Evolutionary conservation across 139 green algal genomes (phyloP), one percentile per base, ranked within the genome.

Genomic region (Chlamydomonas incerta): DNA sequence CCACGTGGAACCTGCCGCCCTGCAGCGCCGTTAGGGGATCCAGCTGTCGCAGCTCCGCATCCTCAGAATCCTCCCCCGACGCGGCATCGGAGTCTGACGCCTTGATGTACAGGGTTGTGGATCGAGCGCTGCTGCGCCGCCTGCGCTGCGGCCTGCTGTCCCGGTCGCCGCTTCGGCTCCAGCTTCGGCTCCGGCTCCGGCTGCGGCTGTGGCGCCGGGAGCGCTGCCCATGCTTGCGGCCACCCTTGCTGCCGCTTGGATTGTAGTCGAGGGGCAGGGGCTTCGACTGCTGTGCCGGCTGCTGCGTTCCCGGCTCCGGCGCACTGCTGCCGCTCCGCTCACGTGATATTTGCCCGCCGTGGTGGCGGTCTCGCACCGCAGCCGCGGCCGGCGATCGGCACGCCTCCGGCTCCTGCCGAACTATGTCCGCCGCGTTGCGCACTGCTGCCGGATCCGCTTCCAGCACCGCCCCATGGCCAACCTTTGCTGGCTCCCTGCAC

Each of bases 181-280:
- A 69, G n/a, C 73, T 81, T 9, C 57, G 29, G n/a, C 73, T 81
- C 24, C 52, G 15, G 24, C 73, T 81, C 18, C 73, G 31, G 55
- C 73, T 81, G 17, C 55, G 55, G 18, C 33, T 69, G 26, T 50
- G 50, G 50, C 47, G 29, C 23, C n/a, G 31, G 41, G 6, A 8
- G 41, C 41, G 41, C 41, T 50, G 41, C 41, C 41, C 41, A 5
- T 50, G 41, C 41, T 8, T 50, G 41, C 41, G 5, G 8, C 41
- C 41, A 13, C 6, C 41, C 8, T 50, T 50, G 41, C 5, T 50
- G 41, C 41, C 41, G 41, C 6, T 50, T 5, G 41, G 41, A 8
- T n/a, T n/a, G n/a, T n/a, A n/a, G n/a, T n/a, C n/a, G n/a, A n/a
- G 8, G 6, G 41, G 41, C 41, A 50, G 41, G 6, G 41, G 41